These are phyloP conservation scores for Botrytis elliptica DNA, from an alignment of 2,329 filamentous ascomycete species.

Conservation along the genomic window DNA sequence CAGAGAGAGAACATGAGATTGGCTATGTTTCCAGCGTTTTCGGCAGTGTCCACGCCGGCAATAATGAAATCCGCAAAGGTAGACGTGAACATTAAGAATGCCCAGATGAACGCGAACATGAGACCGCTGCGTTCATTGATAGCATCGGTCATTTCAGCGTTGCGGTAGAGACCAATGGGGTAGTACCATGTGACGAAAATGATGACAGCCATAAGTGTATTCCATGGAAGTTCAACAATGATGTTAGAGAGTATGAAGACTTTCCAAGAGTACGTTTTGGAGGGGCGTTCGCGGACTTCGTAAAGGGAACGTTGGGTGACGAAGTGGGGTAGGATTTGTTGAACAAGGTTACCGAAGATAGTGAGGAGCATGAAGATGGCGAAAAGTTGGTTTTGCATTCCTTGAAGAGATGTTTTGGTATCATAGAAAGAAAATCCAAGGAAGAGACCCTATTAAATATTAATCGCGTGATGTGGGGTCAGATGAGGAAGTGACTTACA, in stretches of 20 bases:
- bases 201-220: conserved; percentile 67
- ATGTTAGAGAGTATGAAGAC: conserved; percentile 71
- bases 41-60: conserved; percentile 71
- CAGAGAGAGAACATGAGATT: conserved; percentile 73
- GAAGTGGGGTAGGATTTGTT: conserved; percentile 75
- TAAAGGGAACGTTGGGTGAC: conserved; percentile 55
- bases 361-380: conserved; percentile 75
- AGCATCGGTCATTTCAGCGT: conserved; percentile 61
- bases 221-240: conserved; percentile 83
- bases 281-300: conserved; percentile 67
- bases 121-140: conserved; percentile 69
- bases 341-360: conserved; percentile 70
- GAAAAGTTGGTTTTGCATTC: conserved; percentile 72
- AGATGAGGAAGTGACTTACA: conserved; percentile 19
- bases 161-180: conserved; percentile 68
- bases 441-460: conserved; percentile 49
- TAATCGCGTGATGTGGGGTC: not conserved
- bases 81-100: conserved; percentile 76
- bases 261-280: conserved; percentile 76
- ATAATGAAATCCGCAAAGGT: conserved; percentile 81
- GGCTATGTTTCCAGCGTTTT: conserved; percentile 73
- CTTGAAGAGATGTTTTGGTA: conserved; percentile 55
- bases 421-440: conserved; percentile 73
- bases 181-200: conserved; percentile 86
- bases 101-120: conserved; percentile 74